Evolutionary conservation across 2,329 filamentous ascomycete species (phyloP).

Genomic region (Fusarium beomiforme): DNA sequence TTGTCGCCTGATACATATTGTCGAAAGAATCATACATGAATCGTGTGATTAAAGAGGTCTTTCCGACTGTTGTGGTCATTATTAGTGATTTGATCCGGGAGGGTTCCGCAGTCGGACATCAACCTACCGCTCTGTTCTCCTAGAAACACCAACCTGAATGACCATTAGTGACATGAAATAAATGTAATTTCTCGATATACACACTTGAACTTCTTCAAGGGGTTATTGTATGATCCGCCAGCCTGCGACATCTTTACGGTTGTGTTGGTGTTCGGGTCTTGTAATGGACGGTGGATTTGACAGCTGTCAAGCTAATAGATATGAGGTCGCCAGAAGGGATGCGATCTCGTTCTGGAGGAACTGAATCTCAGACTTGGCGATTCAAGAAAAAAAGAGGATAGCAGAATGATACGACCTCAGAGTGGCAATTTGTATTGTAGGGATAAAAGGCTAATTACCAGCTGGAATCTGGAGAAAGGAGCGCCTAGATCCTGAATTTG

Average conservation of each 20-base stretch:
- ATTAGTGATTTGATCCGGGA: slow-evolving; percentile 40
- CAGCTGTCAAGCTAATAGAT: slow-evolving; percentile 39
- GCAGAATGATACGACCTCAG: slow-evolving; percentile 19
- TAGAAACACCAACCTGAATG: slow-evolving; percentile 86
- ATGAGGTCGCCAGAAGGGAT: slow-evolving; percentile 10
- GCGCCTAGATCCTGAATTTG: slow-evolving; percentile 40
- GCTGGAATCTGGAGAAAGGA: slow-evolving; percentile 41
- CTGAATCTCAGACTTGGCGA: not conserved
- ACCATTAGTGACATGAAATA: slow-evolving; percentile 37
- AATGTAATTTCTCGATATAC: slow-evolving; percentile 16
- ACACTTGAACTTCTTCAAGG: slow-evolving; percentile 99
- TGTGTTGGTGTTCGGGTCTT: slow-evolving; percentile 27
- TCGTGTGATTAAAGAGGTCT: slow-evolving; percentile 97
- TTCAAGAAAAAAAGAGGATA: not conserved
- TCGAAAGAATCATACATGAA: slow-evolving; percentile 99
- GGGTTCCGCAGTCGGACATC: slow-evolving; percentile 31
- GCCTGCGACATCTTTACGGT: slow-evolving; percentile 77
- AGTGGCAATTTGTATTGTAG: slow-evolving; percentile 33
- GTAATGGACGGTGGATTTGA: slow-evolving; percentile 32
- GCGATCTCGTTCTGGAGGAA: slow-evolving; percentile 5
- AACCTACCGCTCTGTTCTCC: slow-evolving; percentile 96
- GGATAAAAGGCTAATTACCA: slow-evolving; percentile 28
- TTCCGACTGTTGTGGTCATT: slow-evolving; percentile 75
- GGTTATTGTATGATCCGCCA: slow-evolving; percentile 94
- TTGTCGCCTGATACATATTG: slow-evolving; percentile 99